Percentiles rank a stretch among this genome's conserved stretches.
Evolutionary conservation across 495 filamentous ascomycete genomes (phyloP).

Genomic region (Penicillium angulare): DNA sequence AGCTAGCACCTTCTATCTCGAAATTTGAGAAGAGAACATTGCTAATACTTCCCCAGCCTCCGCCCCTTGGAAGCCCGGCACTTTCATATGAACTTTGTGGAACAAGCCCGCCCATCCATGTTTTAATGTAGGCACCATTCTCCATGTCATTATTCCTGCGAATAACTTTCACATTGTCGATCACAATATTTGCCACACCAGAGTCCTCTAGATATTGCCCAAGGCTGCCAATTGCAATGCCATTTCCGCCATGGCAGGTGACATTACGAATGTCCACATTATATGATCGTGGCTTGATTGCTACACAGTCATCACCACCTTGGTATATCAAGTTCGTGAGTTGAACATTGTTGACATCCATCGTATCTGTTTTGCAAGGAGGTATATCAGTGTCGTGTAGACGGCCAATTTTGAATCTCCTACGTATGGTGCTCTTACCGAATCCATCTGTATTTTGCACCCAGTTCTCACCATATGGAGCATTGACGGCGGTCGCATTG

Average conservation of each 20-base stretch:
- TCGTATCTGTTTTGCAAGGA: constrained; percentile 51
- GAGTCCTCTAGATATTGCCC: constrained; percentile 59
- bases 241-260: constrained; percentile 54
- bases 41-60: constrained; percentile 50
- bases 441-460: constrained; percentile 61
- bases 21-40: constrained; percentile 58
- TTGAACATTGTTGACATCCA: constrained; percentile 51
- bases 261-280: constrained; percentile 51
- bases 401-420: neutral
- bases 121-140: constrained; percentile 57
- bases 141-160: constrained; percentile 49
- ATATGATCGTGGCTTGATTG: constrained; percentile 57
- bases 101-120: constrained; percentile 51
- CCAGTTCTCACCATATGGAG: constrained; percentile 53
- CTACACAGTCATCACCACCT: constrained; percentile 58
- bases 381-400: no score
- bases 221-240: constrained; percentile 55
- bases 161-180: constrained; percentile 47
- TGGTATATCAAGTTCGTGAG: constrained; percentile 57
- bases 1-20: constrained; percentile 40
- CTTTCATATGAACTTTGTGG: constrained; percentile 48
- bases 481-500: constrained; percentile 50
- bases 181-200: constrained; percentile 43
- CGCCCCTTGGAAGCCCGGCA: constrained; percentile 45
- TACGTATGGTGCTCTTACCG: constrained; percentile 17